phyloP scores from a whole-genome alignment of 345 rosid species.

The Tarenaya hassleriana region DNA sequence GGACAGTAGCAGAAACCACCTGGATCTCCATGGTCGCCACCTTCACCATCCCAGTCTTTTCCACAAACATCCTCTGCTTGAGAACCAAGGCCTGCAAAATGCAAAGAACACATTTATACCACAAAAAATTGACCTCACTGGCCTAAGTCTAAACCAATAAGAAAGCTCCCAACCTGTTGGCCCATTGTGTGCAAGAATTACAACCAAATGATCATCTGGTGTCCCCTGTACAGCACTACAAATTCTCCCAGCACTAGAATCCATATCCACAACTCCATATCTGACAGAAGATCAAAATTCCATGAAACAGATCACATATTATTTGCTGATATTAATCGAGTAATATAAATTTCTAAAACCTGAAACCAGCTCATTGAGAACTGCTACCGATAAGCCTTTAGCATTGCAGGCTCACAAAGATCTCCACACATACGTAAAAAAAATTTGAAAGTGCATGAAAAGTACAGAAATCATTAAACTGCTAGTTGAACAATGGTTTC shows the following conservation, averaged over 20 bases:
- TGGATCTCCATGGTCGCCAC: constrained; percentile 94
- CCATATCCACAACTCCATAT: constrained; percentile 71
- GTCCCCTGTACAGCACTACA: constrained; percentile 47
- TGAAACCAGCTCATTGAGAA: background rate
- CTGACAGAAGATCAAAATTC: constrained; percentile 30
- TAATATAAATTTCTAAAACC: constrained; percentile 6
- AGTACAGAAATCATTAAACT: too few species aligned
- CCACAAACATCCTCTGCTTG: constrained; percentile 70
- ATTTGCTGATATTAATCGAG: too few species aligned
- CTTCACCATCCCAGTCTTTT: constrained; percentile 62
- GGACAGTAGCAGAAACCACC: constrained; percentile 34
- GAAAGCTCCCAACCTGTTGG: constrained; percentile 50
- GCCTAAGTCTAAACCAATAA: constrained; percentile 9
- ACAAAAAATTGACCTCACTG: constrained; percentile 3
- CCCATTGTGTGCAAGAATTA: constrained; percentile 85
- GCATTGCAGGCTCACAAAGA: too few species aligned
- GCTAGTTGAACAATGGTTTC: too few species aligned
- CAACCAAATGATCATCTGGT: constrained; percentile 66
- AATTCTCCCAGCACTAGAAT: too few species aligned
- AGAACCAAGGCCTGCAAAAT: constrained; percentile 73
- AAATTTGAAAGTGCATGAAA: too few species aligned
- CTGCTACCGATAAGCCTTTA: constrained; percentile 3
- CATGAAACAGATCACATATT: constrained; percentile 1
- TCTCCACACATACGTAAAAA: too few species aligned
- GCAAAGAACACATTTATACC: background rate